These are phyloP conservation scores for Leccinum fibrillosum DNA, from an alignment of 768 basidiomycete species.

Conservation along the genomic window DNA sequence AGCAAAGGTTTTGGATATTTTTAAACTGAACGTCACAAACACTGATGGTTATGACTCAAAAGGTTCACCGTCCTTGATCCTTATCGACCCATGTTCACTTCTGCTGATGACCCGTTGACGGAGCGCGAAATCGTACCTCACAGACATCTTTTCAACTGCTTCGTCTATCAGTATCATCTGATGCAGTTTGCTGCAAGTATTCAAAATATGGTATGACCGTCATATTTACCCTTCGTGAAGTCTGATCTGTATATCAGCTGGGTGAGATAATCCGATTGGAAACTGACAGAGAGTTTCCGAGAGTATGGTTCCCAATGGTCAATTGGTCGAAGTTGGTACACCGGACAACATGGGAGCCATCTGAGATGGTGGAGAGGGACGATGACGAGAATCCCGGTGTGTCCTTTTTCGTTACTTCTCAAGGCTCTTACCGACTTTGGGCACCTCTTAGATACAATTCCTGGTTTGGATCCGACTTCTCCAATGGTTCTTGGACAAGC, in stretches of 20 bases:
- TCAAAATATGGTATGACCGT: conserved; percentile 34
- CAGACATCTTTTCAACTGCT: conserved; percentile 70
- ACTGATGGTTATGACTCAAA: conserved; percentile 25
- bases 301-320: conserved; percentile 57
- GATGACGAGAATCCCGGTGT: conserved; percentile 71
- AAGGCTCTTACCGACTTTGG: background rate
- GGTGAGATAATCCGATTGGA: conserved; percentile 57
- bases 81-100: conserved; percentile 51
- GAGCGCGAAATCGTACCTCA: conserved; percentile 53
- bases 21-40: background rate
- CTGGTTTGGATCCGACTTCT: conserved; percentile 46
- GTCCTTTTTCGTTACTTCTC: background rate
- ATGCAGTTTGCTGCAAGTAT: conserved; percentile 36
- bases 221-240: background rate
- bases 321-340: conserved; percentile 33
- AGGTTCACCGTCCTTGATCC: conserved; percentile 53
- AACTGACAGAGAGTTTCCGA: conserved; percentile 35
- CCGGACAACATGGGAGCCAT: conserved; percentile 45
- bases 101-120: conserved; percentile 24
- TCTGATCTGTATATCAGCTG: conserved; percentile 39
- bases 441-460: conserved; percentile 44
- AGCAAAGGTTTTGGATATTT: conserved; percentile 42
- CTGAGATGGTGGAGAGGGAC: conserved; percentile 41
- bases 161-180: conserved; percentile 62
- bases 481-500: conserved; percentile 55